A percentile compares a stretch with the other conserved stretches of the same genome.
Evolutionary conservation across 202 grass and related monocot species (phyloP).

Genomic region (Hordeum pubiflorum): DNA sequence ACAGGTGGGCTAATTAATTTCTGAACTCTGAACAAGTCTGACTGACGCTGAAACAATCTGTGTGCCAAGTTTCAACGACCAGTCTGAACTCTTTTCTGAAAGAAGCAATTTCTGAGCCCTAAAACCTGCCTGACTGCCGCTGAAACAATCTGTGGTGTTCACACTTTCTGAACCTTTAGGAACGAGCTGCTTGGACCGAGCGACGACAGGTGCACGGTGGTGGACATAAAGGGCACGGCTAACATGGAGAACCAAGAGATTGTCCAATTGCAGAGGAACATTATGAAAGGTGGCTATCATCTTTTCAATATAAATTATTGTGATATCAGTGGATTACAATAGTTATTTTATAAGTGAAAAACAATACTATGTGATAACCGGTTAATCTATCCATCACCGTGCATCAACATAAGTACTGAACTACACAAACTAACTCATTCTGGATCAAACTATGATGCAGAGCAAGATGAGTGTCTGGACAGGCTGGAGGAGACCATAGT

Average conservation of each 20-base stretch:
- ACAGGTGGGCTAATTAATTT: not conserved
- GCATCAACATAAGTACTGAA: not conserved
- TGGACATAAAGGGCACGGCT: slow-evolving; percentile 35
- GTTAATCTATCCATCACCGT: not conserved
- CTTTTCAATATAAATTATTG: too few species aligned
- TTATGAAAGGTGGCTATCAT: slow-evolving; percentile 34
- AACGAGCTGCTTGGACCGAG: slow-evolving; percentile 38
- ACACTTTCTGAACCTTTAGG: slow-evolving; percentile 23
- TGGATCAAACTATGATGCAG: slow-evolving; percentile 21
- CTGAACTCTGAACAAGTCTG: not conserved
- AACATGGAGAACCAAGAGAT: slow-evolving; percentile 57
- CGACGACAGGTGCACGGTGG: slow-evolving; percentile 22
- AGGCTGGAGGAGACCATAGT: slow-evolving; percentile 44
- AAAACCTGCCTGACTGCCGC: not conserved
- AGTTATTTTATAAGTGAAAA: too few species aligned
- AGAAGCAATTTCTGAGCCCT: not conserved
- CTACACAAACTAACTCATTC: not conserved
- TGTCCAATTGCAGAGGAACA: slow-evolving; percentile 49
- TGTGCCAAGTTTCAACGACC: not conserved
- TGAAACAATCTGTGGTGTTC: not conserved
- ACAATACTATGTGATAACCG: too few species aligned
- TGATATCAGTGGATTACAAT: too few species aligned
- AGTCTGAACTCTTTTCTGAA: not conserved
- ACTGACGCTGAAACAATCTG: not conserved
- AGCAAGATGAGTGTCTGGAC: slow-evolving; percentile 59